A percentile compares a stretch with the other conserved stretches of the same genome.
phyloP scores from a whole-genome alignment of 208 protist genomes.

The Leishmania tropica region DNA sequence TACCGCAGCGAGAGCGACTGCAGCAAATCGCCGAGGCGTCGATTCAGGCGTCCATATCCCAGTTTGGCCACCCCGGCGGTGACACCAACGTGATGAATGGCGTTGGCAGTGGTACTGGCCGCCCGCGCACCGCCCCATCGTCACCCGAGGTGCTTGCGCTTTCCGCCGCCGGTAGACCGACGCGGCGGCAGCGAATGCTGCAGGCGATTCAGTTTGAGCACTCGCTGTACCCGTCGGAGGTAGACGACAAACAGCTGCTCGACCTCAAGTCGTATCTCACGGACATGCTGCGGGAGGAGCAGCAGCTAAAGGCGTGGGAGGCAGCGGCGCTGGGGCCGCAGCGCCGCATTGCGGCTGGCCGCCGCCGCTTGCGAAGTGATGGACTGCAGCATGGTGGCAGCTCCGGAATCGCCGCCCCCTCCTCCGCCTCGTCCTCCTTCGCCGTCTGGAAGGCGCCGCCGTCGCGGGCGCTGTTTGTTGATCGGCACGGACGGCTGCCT shows the following conservation, averaged over 20 bases:
- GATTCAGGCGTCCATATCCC: constrained; percentile 25
- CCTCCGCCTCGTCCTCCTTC: constrained; percentile 16
- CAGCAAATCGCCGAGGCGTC: constrained; percentile 48
- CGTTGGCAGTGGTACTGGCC: constrained; percentile 14
- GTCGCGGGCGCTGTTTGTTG: constrained; percentile 28
- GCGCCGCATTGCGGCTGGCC: constrained; percentile 28
- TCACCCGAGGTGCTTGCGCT: constrained; percentile 20
- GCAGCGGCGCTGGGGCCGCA: constrained; percentile 22
- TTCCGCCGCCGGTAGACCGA: constrained; percentile 15
- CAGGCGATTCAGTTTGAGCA: constrained; percentile 80
- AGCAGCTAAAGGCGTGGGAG: constrained; percentile 31
- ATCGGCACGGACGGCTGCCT: constrained; percentile 32
- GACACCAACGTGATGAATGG: constrained; percentile 18
- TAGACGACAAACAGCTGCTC: constrained; percentile 81
- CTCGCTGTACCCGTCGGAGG: constrained; percentile 79
- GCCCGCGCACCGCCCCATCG: constrained; percentile 23
- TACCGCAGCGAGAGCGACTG: constrained; percentile 60
- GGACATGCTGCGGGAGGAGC: constrained; percentile 74
- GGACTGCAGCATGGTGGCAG: background rate
- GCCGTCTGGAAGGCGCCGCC: constrained; percentile 20
- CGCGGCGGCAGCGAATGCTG: constrained; percentile 36
- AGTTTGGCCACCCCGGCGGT: constrained; percentile 40
- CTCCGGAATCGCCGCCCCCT: background rate
- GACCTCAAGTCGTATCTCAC: constrained; percentile 74
- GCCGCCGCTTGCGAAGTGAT: constrained; percentile 25